Base-by-base conservation (phyloP, 2,329 filamentous ascomycete genomes). In the Fusarium neocosmosporiellum region DNA sequence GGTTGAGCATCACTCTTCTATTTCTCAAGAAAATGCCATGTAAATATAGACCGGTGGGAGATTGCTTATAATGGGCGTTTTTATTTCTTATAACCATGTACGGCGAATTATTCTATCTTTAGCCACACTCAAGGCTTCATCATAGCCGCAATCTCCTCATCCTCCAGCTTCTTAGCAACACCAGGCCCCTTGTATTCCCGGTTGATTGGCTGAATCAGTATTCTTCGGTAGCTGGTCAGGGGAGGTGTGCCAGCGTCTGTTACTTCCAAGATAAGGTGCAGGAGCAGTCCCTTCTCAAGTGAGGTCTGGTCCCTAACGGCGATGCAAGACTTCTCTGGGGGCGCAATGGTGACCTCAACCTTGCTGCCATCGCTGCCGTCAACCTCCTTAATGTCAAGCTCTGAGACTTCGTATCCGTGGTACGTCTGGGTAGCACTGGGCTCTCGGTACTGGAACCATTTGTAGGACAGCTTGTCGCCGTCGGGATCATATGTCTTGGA, bases 391-490 rank as follows among this genome's bases (percentile, higher is more conserved):
- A 63, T 63, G 4, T 27, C 48, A 10, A 63, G 18, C n/a, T 55
- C 48, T 6, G 60, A 63, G 7, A 63, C 60, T 33, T 57, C 48
- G n/a, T 57, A 63, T 22, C 24, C 60, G 36, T 63, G 60, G 34
- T 63, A 63, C 7, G 48, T 41, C 36, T 63, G 60, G 8, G 60
- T 63, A 27, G 60, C 60, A 41, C 72, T 78, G 0, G 80, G 79
- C 48, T 83, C 82, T 14, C 68, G 66, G 74, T 88, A 88, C 39
- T 88, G 86, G 74, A 82, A 87, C 86, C 87, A 88, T 39, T 82
- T 83, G 79, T 85, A 88, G 5, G 79, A 81, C 18, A 88, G 74
- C 7, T 80, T 67, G 59, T 83, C 81, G 4, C 78, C 79, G 63
- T 88, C 85, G 0, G 86, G 85, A 70, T 88, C 85, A 59, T 86